Evolutionary conservation across 1,139 yeast genomes (phyloP).

Genomic region (Blastobotrys petasosporus): DNA sequence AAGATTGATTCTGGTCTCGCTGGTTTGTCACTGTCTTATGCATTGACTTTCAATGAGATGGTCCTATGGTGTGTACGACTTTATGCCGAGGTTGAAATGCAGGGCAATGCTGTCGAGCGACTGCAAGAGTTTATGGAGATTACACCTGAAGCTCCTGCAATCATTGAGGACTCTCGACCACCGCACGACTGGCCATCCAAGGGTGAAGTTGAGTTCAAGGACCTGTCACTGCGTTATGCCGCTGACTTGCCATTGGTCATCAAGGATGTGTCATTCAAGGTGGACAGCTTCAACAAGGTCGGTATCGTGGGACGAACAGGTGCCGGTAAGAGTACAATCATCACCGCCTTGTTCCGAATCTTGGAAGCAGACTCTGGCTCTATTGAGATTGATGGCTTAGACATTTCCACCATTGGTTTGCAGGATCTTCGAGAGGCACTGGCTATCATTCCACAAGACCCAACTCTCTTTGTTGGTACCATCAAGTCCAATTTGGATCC

Average conservation of each 20-base stretch:
- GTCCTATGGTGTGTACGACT: slow-evolving; percentile 91
- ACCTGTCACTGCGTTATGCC: slow-evolving; percentile 80
- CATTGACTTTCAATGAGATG: slow-evolving; percentile 80
- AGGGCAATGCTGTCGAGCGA: slow-evolving; percentile 94
- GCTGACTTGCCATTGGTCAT: slow-evolving; percentile 84
- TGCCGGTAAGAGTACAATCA: slow-evolving; percentile 96
- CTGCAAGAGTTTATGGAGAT: slow-evolving; percentile 73
- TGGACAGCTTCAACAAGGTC: slow-evolving; percentile 70
- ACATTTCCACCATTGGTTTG: slow-evolving; percentile 81
- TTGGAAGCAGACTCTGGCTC: slow-evolving; percentile 84
- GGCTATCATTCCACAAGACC: slow-evolving; percentile 92
- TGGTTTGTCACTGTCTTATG: slow-evolving; percentile 88
- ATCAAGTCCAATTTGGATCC: slow-evolving; percentile 79
- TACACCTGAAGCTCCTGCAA: slow-evolving; percentile 70
- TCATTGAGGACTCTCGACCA: slow-evolving; percentile 63
- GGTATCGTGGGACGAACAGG: slow-evolving; percentile 98
- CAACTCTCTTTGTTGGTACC: slow-evolving; percentile 82
- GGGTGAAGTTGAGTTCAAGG: slow-evolving; percentile 72
- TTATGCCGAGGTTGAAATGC: slow-evolving; percentile 84
- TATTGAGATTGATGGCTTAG: slow-evolving; percentile 79
- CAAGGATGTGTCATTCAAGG: slow-evolving; percentile 74
- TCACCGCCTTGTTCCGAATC: slow-evolving; percentile 89
- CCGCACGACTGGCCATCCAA: slow-evolving; percentile 73
- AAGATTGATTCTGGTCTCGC: slow-evolving; percentile 87
- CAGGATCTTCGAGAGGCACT: slow-evolving; percentile 73